A percentile compares a stretch with the other conserved stretches of the same genome.
These are phyloP conservation scores for Meyerozyma elateridarum DNA, from an alignment of 1,139 yeast genomes.

Conservation along the genomic window DNA sequence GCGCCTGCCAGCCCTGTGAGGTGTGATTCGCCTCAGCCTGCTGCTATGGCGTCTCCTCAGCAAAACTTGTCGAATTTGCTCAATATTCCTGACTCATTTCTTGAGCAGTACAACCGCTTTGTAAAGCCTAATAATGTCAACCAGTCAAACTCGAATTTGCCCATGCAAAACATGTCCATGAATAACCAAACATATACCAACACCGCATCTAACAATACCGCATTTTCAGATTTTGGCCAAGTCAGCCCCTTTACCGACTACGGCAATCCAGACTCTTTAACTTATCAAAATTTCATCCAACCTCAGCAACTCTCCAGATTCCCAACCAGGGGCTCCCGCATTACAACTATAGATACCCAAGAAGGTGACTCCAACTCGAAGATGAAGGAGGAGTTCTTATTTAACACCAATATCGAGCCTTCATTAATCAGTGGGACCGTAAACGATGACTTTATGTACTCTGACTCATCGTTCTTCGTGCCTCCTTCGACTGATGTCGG, in stretches of 20 bases:
- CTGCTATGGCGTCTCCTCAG: slow-evolving; percentile 6
- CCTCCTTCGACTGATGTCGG: slow-evolving; percentile 15
- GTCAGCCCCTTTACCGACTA: slow-evolving; percentile 34
- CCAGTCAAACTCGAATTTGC: not conserved
- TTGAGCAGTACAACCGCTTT: slow-evolving; percentile 22
- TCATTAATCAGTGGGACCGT: slow-evolving; percentile 30
- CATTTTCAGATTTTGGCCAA: slow-evolving; percentile 4
- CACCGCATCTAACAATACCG: not conserved
- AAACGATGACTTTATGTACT: slow-evolving; percentile 16
- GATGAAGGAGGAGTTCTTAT: slow-evolving; percentile 36
- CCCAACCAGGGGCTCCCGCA: slow-evolving; percentile 11
- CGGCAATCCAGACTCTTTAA: slow-evolving; percentile 34
- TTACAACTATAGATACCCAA: slow-evolving; percentile 13
- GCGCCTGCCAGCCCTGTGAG: slow-evolving; percentile 25
- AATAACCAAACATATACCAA: not conserved
- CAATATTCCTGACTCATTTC: slow-evolving; percentile 29
- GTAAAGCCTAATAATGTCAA: slow-evolving; percentile 2
- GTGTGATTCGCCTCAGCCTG: slow-evolving; percentile 3
- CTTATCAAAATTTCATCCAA: slow-evolving; percentile 16
- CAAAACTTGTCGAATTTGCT: slow-evolving; percentile 23
- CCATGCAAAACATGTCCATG: slow-evolving; percentile 1
- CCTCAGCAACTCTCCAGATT: slow-evolving; percentile 8
- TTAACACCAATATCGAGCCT: slow-evolving; percentile 42
- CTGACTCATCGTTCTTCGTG: slow-evolving; percentile 26
- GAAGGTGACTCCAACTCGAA: slow-evolving; percentile 20